phyloP scores from a whole-genome alignment of 495 filamentous ascomycete species.

The Astrothelium subdiscretum region DNA sequence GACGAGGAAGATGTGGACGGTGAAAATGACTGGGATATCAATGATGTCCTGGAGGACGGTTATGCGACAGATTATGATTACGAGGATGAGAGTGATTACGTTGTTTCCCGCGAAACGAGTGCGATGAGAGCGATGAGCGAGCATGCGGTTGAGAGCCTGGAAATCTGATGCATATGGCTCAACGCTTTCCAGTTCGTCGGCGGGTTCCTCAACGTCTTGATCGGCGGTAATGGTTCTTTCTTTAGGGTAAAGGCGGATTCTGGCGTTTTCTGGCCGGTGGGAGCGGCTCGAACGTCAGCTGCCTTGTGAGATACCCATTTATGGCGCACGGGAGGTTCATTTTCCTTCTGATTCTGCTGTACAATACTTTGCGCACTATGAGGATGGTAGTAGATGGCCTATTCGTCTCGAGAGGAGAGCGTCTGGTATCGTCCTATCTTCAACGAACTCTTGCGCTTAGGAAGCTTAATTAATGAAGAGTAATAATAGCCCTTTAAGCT shows the following conservation, averaged over 20 bases:
- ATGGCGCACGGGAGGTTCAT: neutral
- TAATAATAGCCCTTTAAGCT: too few relatives aligned
- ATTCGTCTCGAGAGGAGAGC: too few relatives aligned
- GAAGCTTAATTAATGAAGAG: too few relatives aligned
- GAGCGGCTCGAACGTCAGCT: constrained; percentile 3
- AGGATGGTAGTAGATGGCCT: too few relatives aligned
- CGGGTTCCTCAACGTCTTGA: neutral
- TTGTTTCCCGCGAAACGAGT: constrained; percentile 13
- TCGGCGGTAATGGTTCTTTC: neutral
- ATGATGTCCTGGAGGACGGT: neutral
- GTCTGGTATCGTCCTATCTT: too few relatives aligned
- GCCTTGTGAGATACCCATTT: neutral
- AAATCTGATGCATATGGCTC: constrained; percentile 8
- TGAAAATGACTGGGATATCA: constrained; percentile 5
- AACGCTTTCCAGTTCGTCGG: neutral
- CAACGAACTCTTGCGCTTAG: too few relatives aligned
- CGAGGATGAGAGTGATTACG: constrained; percentile 15
- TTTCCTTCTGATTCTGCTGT: neutral
- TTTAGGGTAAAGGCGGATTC: neutral
- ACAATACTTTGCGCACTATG: neutral
- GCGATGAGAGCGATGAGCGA: constrained; percentile 17
- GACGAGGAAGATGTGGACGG: constrained; percentile 18
- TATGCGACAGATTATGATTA: constrained; percentile 12
- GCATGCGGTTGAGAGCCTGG: constrained; percentile 17
- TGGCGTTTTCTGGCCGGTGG: constrained; percentile 1